Base-by-base conservation (phyloP, 139 green algal species). In the Tetraselmis chui region DNA sequence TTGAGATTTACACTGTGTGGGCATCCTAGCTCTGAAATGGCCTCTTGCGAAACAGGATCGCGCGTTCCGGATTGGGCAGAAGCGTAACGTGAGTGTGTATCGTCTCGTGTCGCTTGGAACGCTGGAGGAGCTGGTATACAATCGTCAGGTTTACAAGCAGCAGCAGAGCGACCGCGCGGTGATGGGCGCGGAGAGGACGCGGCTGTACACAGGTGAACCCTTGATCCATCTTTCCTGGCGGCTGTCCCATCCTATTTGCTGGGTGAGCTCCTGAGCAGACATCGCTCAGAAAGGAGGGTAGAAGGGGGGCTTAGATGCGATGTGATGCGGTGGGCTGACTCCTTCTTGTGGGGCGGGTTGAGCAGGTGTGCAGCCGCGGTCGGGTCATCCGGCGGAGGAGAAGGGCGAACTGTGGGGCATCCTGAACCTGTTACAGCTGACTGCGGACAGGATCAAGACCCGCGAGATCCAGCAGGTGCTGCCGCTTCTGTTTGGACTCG, bases 41-140 rank as follows among this genome's bases (percentile, higher is more conserved):
- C 59, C 29, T 75, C 1, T 25, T 31, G 1, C n/a, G 28, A 59
- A 0, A 18, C 88, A 95, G 78, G 94, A 97, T 84, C 86, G 94
- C 0, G 91, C 94, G 0, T 97, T 91, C 81, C 87, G 94, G 31
- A 91, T 96, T 59, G 94, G 94, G 2, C 94, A 97, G 86, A 79
- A 74, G 25, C 85, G 89, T 0, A 89, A 98, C 80, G 92, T 98
- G 23, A 75, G 86, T 1, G 91, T 97, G 26, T 93, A 93, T 81
- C 87, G 93, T 29, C 86, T 97, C 2, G 80, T 96, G 11, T 89
- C 89, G 26, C 86, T 87, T 32, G 89, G 92, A 26, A 94, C 93
- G 0, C 30, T 95, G 30, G 93, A 93, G 83, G 89, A 93, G 81
- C 77, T 86, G 59, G 59, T 92, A 0, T 92, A 92, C 85, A 84